Evolutionary conservation across 148 eudicot genomes (phyloP).

Genomic region (Rhododendron ferrugineum): DNA sequence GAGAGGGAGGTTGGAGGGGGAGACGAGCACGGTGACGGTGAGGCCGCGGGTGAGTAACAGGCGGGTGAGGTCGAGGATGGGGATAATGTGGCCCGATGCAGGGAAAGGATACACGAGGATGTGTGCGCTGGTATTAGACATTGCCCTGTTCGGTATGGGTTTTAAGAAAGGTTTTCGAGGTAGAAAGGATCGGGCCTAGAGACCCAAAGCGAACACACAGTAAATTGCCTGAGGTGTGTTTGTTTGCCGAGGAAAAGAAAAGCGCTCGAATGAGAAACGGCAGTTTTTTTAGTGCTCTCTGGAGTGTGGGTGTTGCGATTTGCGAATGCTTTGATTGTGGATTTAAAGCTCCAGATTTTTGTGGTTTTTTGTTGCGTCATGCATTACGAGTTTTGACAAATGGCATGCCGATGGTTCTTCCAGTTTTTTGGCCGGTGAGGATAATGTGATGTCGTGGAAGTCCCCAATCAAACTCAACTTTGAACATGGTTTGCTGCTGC

Average conservation of each 20-base stretch:
- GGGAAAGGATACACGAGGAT: constrained; percentile 56
- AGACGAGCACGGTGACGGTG: constrained; percentile 51
- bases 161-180: not conserved
- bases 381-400: not conserved
- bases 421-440: no score
- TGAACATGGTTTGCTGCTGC: no score
- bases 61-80: constrained; percentile 54
- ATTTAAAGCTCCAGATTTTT: not conserved
- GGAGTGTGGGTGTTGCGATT: not conserved
- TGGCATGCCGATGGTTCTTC: not conserved
- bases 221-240: no score
- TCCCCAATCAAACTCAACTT: no score
- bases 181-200: no score
- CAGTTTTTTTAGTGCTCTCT: no score
- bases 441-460: no score
- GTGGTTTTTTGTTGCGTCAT: not conserved
- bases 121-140: constrained; percentile 21
- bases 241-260: no score
- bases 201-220: no score
- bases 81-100: constrained; percentile 65
- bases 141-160: not conserved
- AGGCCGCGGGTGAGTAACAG: constrained; percentile 40
- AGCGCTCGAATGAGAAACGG: no score
- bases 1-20: constrained; percentile 46
- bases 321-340: not conserved